Base-by-base conservation (phyloP, 768 basidiomycete genomes). In the Suillus tomentosus region DNA sequence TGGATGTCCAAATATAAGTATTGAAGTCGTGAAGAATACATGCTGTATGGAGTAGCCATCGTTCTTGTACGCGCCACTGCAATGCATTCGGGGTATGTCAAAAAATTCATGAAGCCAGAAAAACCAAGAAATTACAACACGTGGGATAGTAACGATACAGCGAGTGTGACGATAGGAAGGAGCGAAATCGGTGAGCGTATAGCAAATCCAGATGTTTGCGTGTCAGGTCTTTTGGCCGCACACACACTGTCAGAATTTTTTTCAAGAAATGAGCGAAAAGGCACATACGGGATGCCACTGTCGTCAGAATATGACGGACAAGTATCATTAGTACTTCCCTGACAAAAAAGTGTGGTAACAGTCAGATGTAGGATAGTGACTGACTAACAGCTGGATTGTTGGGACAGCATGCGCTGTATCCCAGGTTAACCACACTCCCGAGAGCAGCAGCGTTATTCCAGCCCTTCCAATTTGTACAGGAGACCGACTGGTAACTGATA, bases 241-340 rank as follows among this genome's bases (percentile, higher is more conserved):
- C 31, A 31, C 31, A 31, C 31, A 19, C 11, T 27, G 57, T 58
- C 40, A 58, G 36, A 19, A 24, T 17, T 17, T 11, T 31, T 17
- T 53, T 27, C 24, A 13, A 42, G 9, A 39, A 5, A 42, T 3
- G 17, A 24, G 3, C 9, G 53, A 64, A 24, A 1, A 56, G 66
- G 59, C 4, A 82, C 88, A 63, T 68, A 90, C 90, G 89, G 81
- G 65, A 88, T 73, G 34, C 86, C 86, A 68, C 85, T 84, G 57
- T 81, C 72, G 68, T 89, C 89, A 47, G 90, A 92, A 72, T 83
- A 92, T 0, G 90, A 91, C 34, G 87, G 82, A 70, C 91, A 92
- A 43, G 85, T 83, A 60, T 82, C 76, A 65, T 80, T 84, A 31
- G 69, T 66, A 68, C 77, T 80, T 51, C 77, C 77, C 82, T 84